These are phyloP conservation scores for Aspergillus leporis DNA, from an alignment of 495 filamentous ascomycete species.

Conservation along the genomic window DNA sequence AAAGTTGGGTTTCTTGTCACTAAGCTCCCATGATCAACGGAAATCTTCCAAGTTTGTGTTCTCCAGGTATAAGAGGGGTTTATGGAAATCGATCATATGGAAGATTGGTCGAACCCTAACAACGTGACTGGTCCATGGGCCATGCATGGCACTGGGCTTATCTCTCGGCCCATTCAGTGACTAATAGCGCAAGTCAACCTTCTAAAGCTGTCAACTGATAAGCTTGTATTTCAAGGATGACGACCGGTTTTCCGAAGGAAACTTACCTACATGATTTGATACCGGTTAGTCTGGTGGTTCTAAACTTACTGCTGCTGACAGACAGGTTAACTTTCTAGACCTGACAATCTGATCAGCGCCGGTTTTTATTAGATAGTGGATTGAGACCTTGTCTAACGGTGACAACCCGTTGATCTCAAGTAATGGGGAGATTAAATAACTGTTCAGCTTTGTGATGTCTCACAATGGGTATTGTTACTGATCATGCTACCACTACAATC, in stretches of 20 bases:
- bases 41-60: background rate
- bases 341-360: background rate
- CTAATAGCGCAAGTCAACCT: slow-evolving; percentile 6
- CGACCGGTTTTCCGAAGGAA: background rate
- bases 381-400: background rate
- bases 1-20: background rate
- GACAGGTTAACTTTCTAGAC: background rate
- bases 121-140: slow-evolving; percentile 1
- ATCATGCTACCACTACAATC: background rate
- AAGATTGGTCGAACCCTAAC: background rate
- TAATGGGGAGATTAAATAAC: background rate
- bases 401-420: background rate
- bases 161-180: slow-evolving; percentile 8
- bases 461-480: slow-evolving; percentile 6
- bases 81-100: background rate
- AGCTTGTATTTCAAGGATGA: slow-evolving; percentile 3
- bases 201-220: slow-evolving; percentile 16
- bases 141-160: slow-evolving; percentile 6
- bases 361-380: background rate
- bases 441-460: slow-evolving; percentile 6
- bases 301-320: background rate
- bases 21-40: background rate
- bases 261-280: background rate
- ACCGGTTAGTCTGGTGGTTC: background rate
- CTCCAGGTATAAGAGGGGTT: background rate